Conservation (phyloP, 225 moss, liverwort and hornwort genomes). For the Sphagnum contortum region DNA sequence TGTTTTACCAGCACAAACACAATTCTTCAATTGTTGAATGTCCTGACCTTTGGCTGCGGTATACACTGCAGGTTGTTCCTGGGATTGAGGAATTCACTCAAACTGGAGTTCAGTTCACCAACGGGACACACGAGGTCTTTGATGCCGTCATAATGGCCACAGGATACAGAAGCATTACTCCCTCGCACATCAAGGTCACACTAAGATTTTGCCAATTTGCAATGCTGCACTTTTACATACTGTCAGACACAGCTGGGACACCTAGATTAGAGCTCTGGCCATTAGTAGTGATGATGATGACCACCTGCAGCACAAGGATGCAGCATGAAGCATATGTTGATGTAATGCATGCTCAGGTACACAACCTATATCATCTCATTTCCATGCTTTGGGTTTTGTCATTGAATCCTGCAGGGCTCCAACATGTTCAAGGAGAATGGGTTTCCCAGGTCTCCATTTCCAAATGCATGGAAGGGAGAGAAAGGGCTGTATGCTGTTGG, state of each 20-base stretch:
- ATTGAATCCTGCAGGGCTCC: constrained; percentile 8
- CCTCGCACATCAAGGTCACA: constrained; percentile 31
- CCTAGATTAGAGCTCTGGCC: too few species aligned
- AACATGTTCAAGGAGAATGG: constrained; percentile 13
- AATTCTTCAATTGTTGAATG: background rate
- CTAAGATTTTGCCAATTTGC: too few species aligned
- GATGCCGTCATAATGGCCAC: constrained; percentile 43
- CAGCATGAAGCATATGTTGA: too few species aligned
- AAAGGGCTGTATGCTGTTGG: constrained; percentile 24
- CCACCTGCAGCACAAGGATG: too few species aligned
- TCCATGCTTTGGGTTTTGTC: too few species aligned
- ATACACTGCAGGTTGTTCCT: constrained; percentile 13
- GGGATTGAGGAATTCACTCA: constrained; percentile 18
- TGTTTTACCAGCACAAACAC: too few species aligned
- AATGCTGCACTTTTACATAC: too few species aligned
- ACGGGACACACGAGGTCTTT: constrained; percentile 15
- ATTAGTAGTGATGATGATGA: too few species aligned
- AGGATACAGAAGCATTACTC: constrained; percentile 26
- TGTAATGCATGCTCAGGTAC: too few species aligned
- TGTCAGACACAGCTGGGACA: too few species aligned
- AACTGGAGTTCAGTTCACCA: constrained; percentile 23
- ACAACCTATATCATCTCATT: too few species aligned
- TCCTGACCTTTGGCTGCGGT: background rate
- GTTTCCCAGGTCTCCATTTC: constrained; percentile 7
- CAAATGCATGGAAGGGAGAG: constrained; percentile 24